Evolutionary conservation across 2,329 filamentous ascomycete genomes (phyloP).

Genomic region (Arthrobotrys megalospora): DNA sequence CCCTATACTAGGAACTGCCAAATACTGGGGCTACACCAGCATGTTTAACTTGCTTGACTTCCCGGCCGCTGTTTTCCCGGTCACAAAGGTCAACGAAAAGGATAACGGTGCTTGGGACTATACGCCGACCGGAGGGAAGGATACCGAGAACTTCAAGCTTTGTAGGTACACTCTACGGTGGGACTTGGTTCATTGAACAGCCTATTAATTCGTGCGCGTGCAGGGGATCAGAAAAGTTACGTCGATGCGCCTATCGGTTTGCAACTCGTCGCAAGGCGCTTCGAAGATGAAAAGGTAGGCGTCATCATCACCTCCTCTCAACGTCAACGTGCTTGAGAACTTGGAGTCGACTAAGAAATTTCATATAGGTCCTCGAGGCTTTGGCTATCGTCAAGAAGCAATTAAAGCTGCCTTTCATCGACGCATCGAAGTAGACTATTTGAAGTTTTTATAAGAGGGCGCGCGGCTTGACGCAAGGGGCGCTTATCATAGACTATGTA

Average conservation of each 20-base stretch:
- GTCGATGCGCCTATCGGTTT: conserved; percentile 68
- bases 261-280: conserved; percentile 66
- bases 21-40: conserved; percentile 76
- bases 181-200: too few species aligned
- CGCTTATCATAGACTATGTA: too few species aligned
- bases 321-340: neutral
- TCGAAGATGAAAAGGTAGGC: conserved; percentile 65
- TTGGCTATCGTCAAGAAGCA: neutral
- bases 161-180: conserved; percentile 8
- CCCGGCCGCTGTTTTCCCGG: conserved; percentile 75
- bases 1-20: conserved; percentile 70
- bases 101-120: conserved; percentile 32
- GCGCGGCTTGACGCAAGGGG: too few species aligned
- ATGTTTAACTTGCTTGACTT: conserved; percentile 81
- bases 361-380: conserved; percentile 20
- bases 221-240: conserved; percentile 65
- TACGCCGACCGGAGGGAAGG: conserved; percentile 68
- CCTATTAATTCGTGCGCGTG: too few species aligned
- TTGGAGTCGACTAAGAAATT: neutral
- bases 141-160: conserved; percentile 64
- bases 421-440: neutral
- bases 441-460: too few species aligned
- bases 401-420: neutral
- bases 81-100: conserved; percentile 66
- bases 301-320: too few species aligned